Conservation (phyloP, 2,329 filamentous ascomycete genomes). For the Fusarium setosum region DNA sequence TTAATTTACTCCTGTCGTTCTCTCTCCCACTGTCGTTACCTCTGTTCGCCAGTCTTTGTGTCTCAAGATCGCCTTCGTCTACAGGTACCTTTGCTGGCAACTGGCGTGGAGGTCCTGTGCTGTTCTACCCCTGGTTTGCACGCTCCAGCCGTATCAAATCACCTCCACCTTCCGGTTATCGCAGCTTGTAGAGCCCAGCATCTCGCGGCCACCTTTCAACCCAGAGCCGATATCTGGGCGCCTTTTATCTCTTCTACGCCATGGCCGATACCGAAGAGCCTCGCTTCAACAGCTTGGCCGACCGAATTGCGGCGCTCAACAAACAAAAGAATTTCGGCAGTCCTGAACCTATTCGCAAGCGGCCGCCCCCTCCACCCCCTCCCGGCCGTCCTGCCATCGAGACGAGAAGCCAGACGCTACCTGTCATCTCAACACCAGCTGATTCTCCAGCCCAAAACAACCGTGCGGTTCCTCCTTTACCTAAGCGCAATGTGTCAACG, state of each 20-base stretch:
- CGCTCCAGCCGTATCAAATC: conserved; percentile 1
- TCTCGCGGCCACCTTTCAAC: background rate
- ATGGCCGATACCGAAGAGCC: conserved; percentile 74
- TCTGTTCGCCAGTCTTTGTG: background rate
- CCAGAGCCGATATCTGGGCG: background rate
- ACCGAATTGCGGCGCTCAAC: conserved; percentile 74
- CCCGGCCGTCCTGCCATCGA: conserved; percentile 55
- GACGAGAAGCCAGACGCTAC: conserved; percentile 49
- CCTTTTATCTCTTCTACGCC: conserved; percentile 1
- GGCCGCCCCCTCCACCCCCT: conserved; percentile 51
- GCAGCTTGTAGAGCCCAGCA: background rate
- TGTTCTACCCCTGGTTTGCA: background rate
- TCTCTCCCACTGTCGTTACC: conserved; percentile 18
- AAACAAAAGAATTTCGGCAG: conserved; percentile 69
- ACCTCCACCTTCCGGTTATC: conserved; percentile 7
- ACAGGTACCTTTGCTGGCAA: background rate
- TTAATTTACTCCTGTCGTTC: conserved; percentile 1
- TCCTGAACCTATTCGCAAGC: conserved; percentile 56
- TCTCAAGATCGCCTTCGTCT: background rate
- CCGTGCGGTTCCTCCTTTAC: conserved; percentile 35
- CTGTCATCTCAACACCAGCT: conserved; percentile 47
- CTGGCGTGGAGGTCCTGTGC: conserved; percentile 3
- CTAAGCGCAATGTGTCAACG: conserved; percentile 28
- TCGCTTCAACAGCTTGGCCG: conserved; percentile 68
- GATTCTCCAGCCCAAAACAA: conserved; percentile 25